These are phyloP conservation scores for Cytauxzoon felis DNA, from an alignment of 169 alveolate species.

Conservation along the genomic window DNA sequence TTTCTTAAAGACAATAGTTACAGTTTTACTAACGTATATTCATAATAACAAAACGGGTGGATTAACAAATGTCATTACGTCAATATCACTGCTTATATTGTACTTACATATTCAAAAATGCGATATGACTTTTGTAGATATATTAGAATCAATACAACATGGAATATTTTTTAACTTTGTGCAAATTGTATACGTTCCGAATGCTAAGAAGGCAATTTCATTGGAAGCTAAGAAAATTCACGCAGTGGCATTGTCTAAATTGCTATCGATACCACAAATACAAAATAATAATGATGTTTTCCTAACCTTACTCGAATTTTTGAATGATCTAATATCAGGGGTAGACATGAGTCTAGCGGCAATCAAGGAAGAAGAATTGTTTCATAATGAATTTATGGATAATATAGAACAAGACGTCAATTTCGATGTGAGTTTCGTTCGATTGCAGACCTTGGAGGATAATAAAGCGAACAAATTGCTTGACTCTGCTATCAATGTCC, in stretches of 20 bases:
- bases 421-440: slow-evolving; percentile 51
- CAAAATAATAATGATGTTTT: slow-evolving; percentile 25
- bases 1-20: slow-evolving; percentile 69
- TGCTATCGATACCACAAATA: slow-evolving; percentile 21
- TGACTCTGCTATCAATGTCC: slow-evolving; percentile 39
- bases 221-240: slow-evolving; percentile 55
- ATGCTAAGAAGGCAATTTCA: slow-evolving; percentile 46
- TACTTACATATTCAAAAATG: slow-evolving; percentile 37
- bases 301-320: slow-evolving; percentile 21
- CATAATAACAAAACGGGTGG: slow-evolving; percentile 65
- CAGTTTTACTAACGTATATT: slow-evolving; percentile 68
- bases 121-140: slow-evolving; percentile 26
- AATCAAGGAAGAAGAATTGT: slow-evolving; percentile 1
- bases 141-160: slow-evolving; percentile 54
- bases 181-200: slow-evolving; percentile 51
- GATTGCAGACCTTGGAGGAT: slow-evolving; percentile 38
- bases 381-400: slow-evolving; percentile 15
- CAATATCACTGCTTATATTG: slow-evolving; percentile 42
- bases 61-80: slow-evolving; percentile 22
- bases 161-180: slow-evolving; percentile 39
- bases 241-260: slow-evolving; percentile 44
- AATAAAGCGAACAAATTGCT: slow-evolving; percentile 24
- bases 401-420: slow-evolving; percentile 29
- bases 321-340: slow-evolving; percentile 50
- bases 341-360: slow-evolving; percentile 29